Conservation (phyloP, 169 alveolate genomes). For the Toxoplasma gondii region DNA sequence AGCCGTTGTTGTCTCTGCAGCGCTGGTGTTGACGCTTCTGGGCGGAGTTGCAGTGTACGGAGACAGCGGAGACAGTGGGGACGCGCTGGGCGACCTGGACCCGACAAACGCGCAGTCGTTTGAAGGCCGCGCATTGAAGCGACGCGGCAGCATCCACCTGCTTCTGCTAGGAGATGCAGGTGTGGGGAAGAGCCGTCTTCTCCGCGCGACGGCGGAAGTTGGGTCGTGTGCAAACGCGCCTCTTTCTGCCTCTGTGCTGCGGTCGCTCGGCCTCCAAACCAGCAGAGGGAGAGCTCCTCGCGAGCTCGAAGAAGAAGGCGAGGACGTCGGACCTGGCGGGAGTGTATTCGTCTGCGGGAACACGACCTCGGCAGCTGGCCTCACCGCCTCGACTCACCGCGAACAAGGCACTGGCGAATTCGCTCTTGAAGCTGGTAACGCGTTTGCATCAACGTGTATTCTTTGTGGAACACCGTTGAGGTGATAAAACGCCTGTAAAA, state of each 20-base stretch:
- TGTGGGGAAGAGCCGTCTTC: constrained; percentile 47
- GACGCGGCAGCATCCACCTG: constrained; percentile 41
- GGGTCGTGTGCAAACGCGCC: neutral
- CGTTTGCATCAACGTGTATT: neutral
- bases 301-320: neutral
- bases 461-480: too few species aligned
- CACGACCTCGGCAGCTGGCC: constrained; percentile 41
- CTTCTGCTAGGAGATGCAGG: constrained; percentile 37
- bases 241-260: neutral
- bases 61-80: neutral
- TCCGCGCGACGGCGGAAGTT: constrained; percentile 36
- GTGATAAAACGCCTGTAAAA: too few species aligned
- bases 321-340: neutral
- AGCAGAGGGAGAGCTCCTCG: neutral
- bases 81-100: neutral
- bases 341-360: constrained; percentile 40
- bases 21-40: constrained; percentile 34
- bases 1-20: neutral
- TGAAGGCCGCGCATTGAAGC: neutral
- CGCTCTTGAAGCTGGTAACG: constrained; percentile 26
- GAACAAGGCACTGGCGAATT: constrained; percentile 40
- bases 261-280: neutral
- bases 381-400: constrained; percentile 28
- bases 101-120: neutral
- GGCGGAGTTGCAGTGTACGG: constrained; percentile 19